Evolutionary conservation across 2,329 filamentous ascomycete genomes (phyloP).

Genomic region (Bipolaris oryzae): DNA sequence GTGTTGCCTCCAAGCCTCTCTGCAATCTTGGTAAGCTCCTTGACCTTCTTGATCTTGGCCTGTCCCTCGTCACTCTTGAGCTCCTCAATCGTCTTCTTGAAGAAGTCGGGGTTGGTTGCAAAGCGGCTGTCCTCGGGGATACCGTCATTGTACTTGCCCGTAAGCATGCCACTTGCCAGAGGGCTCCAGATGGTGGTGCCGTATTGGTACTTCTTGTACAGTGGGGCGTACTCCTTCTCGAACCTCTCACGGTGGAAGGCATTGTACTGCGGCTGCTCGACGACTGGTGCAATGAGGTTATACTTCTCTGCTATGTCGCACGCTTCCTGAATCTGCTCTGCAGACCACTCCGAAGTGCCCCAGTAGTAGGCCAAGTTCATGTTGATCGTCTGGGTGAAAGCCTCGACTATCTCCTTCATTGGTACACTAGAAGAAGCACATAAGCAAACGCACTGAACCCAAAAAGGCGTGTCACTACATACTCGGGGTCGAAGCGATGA

Average conservation of each 20-base stretch:
- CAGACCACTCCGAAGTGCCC: slow-evolving; percentile 65
- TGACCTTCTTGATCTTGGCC: slow-evolving; percentile 64
- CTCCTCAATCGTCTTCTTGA: slow-evolving; percentile 61
- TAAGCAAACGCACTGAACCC: slow-evolving; percentile 6
- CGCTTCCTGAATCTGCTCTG: slow-evolving; percentile 65
- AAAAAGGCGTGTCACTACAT: slow-evolving; percentile 5
- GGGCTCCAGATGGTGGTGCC: slow-evolving; percentile 62
- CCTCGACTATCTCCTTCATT: slow-evolving; percentile 67
- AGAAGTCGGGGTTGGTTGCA: slow-evolving; percentile 63
- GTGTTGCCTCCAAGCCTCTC: slow-evolving; percentile 56
- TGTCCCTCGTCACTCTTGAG: slow-evolving; percentile 58
- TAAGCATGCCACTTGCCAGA: slow-evolving; percentile 63
- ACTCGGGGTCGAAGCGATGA: slow-evolving; percentile 62
- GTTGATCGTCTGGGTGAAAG: slow-evolving; percentile 58
- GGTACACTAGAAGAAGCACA: slow-evolving; percentile 52
- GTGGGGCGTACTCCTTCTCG: slow-evolving; percentile 65
- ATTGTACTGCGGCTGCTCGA: slow-evolving; percentile 65
- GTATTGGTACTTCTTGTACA: slow-evolving; percentile 63
- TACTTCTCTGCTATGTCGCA: slow-evolving; percentile 65
- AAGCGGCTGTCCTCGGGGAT: slow-evolving; percentile 67
- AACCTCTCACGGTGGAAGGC: slow-evolving; percentile 66
- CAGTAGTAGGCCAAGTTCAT: slow-evolving; percentile 63
- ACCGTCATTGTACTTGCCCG: slow-evolving; percentile 69
- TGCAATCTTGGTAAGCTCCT: slow-evolving; percentile 58
- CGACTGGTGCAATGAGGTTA: slow-evolving; percentile 64